Evolutionary conservation across 2,329 filamentous ascomycete genomes (phyloP).

Genomic region (Alternaria metachromatica): DNA sequence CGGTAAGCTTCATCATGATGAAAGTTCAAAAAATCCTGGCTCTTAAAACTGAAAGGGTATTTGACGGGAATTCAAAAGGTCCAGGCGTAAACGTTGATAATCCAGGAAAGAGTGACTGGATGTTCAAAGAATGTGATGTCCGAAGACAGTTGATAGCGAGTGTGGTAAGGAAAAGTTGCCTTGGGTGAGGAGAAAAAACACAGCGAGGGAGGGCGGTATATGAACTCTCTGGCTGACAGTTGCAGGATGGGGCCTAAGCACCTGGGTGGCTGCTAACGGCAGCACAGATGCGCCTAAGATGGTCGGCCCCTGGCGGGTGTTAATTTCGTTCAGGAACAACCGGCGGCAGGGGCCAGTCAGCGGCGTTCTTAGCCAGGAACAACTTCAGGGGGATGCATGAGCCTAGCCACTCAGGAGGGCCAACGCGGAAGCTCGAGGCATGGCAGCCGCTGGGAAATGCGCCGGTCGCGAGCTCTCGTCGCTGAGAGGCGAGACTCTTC

Average conservation of each 20-base stretch:
- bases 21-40: constrained; percentile 26
- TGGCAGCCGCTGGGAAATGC: constrained; percentile 26
- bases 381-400: constrained; percentile 21
- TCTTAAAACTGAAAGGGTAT: constrained; percentile 31
- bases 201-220: constrained; percentile 35
- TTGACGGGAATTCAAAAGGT: constrained; percentile 25
- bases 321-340: constrained; percentile 45
- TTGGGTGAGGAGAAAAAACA: constrained; percentile 37
- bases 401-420: constrained; percentile 29
- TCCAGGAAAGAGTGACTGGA: constrained; percentile 50
- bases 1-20: constrained; percentile 41
- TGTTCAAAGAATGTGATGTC: constrained; percentile 44
- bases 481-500: constrained; percentile 49
- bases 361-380: constrained; percentile 34
- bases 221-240: constrained; percentile 37
- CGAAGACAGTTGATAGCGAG: constrained; percentile 44
- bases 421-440: constrained; percentile 15
- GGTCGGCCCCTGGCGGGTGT: constrained; percentile 40
- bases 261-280: constrained; percentile 17
- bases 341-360: constrained; percentile 35
- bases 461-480: constrained; percentile 71
- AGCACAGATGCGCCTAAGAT: constrained; percentile 24
- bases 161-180: constrained; percentile 45
- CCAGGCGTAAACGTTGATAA: constrained; percentile 32
- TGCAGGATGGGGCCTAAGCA: constrained; percentile 40